These are phyloP conservation scores for Sanghuangporus baumii DNA, from an alignment of 1,284 basidiomycete genomes.

Conservation along the genomic window DNA sequence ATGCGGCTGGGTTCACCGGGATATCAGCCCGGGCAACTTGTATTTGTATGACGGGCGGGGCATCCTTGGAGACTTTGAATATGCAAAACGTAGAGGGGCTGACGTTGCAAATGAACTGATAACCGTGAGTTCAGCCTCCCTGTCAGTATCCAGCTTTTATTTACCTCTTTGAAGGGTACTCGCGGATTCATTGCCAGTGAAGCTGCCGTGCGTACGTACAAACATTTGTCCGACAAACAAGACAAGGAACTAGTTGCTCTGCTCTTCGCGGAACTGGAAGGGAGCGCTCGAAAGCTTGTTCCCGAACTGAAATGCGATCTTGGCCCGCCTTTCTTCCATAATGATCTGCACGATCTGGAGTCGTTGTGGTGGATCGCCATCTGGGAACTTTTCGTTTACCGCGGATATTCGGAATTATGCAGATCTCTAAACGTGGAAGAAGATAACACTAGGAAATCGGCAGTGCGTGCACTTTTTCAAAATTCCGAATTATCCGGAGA, in stretches of 20 bases:
- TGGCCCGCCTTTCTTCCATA: background rate
- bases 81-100: background rate
- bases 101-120: background rate
- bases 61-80: slow-evolving; percentile 2
- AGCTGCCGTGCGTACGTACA: background rate
- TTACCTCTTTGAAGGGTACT: background rate
- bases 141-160: background rate
- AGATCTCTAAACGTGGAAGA: background rate
- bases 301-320: background rate
- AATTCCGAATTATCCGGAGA: background rate
- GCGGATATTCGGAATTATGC: background rate
- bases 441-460: background rate
- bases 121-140: background rate
- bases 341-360: background rate
- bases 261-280: background rate
- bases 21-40: background rate
- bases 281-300: background rate
- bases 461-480: background rate
- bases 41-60: background rate
- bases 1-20: too few species aligned
- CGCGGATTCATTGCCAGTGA: background rate
- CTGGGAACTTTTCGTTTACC: background rate
- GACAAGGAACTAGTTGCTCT: background rate
- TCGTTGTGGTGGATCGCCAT: background rate
- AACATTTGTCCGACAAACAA: background rate